A percentile compares a stretch with the other conserved stretches of the same genome.
These are phyloP conservation scores for Xylaria sp. DNA, from an alignment of 2,329 filamentous ascomycete species.

Conservation along the genomic window DNA sequence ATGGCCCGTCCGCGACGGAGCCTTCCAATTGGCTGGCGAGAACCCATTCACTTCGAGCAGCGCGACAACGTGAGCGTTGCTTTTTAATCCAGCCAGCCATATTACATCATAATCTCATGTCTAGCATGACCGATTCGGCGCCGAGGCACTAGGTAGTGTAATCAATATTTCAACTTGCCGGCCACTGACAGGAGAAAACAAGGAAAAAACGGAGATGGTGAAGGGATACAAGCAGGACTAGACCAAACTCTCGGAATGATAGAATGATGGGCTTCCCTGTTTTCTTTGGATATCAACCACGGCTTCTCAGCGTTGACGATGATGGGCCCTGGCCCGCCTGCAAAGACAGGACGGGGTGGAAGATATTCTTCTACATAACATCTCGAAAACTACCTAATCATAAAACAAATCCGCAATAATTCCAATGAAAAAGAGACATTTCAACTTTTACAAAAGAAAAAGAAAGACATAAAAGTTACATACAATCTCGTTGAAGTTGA, in stretches of 20 bases:
- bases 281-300: constrained; percentile 18
- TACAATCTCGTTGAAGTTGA: background rate
- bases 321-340: constrained; percentile 4
- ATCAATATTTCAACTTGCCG: constrained; percentile 14
- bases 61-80: constrained; percentile 44
- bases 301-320: constrained; percentile 9
- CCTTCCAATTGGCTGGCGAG: constrained; percentile 24
- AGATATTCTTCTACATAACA: background rate
- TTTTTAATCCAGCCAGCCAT: constrained; percentile 32
- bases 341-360: constrained; percentile 9
- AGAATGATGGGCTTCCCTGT: constrained; percentile 7
- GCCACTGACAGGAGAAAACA: constrained; percentile 1
- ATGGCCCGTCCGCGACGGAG: constrained; percentile 33
- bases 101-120: constrained; percentile 17
- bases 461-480: background rate
- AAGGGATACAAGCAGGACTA: constrained; percentile 12
- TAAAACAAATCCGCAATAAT: background rate
- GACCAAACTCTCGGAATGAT: constrained; percentile 13
- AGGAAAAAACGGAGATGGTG: constrained; percentile 10
- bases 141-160: constrained; percentile 17
- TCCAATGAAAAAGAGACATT: background rate
- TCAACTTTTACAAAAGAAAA: background rate
- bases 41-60: constrained; percentile 28
- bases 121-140: constrained; percentile 21
- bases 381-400: constrained; percentile 1